phyloP scores from a whole-genome alignment of 148 eudicot genomes.

The Drosera capensis region DNA sequence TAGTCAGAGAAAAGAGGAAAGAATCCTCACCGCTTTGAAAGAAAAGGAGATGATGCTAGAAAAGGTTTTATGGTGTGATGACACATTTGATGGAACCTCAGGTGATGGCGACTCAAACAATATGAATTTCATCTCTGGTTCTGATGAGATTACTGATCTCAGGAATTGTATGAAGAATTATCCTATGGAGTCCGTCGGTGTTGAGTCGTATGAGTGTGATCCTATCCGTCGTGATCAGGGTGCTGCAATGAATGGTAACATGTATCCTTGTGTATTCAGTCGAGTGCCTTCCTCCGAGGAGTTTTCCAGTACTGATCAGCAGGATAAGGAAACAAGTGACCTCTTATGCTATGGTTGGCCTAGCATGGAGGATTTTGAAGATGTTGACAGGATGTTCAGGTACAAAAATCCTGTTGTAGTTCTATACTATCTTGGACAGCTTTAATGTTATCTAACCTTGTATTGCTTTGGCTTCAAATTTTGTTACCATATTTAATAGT shows the following conservation, averaged over 20 bases:
- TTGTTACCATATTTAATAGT: neutral
- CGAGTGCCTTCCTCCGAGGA: constrained; percentile 29
- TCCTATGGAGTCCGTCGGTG: too few species aligned
- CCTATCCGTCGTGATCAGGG: constrained; percentile 19
- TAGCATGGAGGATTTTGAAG: constrained; percentile 73
- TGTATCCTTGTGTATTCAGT: constrained; percentile 28
- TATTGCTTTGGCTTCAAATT: too few species aligned
- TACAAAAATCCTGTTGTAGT: constrained; percentile 23
- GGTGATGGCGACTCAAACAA: constrained; percentile 18
- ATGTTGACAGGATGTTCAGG: constrained; percentile 93
- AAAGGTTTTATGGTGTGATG: constrained; percentile 27
- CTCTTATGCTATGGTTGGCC: constrained; percentile 58
- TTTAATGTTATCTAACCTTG: too few species aligned
- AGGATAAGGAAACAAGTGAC: constrained; percentile 47
- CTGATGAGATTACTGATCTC: too few species aligned
- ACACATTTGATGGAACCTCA: constrained; percentile 25
- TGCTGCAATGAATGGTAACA: constrained; percentile 23
- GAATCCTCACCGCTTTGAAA: constrained; percentile 11
- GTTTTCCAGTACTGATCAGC: constrained; percentile 28
- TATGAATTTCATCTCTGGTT: constrained; percentile 21
- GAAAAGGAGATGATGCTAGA: constrained; percentile 26
- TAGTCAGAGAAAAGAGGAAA: constrained; percentile 22
- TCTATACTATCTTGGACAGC: neutral
- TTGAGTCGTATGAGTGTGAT: constrained; percentile 30
- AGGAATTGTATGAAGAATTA: too few species aligned